Evolutionary conservation across 1,284 basidiomycete genomes (phyloP).

Genomic region (Pyrrhoderma noxium): DNA sequence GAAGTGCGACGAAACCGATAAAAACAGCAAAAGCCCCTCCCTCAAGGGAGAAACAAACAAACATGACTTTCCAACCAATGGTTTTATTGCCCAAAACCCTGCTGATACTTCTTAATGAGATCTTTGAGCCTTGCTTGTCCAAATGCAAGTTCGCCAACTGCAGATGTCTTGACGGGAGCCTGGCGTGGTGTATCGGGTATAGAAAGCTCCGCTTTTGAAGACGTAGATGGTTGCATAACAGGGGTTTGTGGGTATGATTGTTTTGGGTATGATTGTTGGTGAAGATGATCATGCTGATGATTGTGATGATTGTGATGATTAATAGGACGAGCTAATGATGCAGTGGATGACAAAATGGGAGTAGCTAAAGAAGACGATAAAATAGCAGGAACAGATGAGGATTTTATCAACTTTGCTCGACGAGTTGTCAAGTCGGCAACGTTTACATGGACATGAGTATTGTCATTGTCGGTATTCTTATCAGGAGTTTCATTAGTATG

Average conservation of each 20-base stretch:
- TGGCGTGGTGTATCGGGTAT: conserved; percentile 20
- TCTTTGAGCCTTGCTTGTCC: conserved; percentile 69
- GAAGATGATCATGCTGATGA: conserved; percentile 15
- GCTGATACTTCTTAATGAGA: conserved; percentile 73
- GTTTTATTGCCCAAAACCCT: conserved; percentile 16
- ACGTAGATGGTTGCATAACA: neutral
- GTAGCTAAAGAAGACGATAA: conserved; percentile 62
- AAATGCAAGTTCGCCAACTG: conserved; percentile 46
- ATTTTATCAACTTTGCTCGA: conserved; percentile 37
- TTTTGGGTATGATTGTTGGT: conserved; percentile 13
- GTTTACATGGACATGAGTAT: conserved; percentile 8
- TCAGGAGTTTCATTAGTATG: neutral
- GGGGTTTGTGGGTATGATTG: neutral
- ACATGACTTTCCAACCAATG: too few species aligned
- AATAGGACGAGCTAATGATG: conserved; percentile 54
- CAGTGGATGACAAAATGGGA: conserved; percentile 64
- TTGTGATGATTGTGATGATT: conserved; percentile 15
- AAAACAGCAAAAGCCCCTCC: too few species aligned
- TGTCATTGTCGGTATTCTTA: neutral
- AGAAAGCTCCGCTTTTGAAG: conserved; percentile 3
- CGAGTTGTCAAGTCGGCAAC: conserved; percentile 24
- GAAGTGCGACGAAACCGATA: too few species aligned
- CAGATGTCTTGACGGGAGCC: too few species aligned
- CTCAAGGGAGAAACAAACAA: too few species aligned
- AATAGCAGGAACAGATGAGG: conserved; percentile 53